A percentile compares a stretch with the other conserved stretches of the same genome.
Conservation (phyloP, 2,329 filamentous ascomycete species). For the Chaetomium globosum region DNA sequence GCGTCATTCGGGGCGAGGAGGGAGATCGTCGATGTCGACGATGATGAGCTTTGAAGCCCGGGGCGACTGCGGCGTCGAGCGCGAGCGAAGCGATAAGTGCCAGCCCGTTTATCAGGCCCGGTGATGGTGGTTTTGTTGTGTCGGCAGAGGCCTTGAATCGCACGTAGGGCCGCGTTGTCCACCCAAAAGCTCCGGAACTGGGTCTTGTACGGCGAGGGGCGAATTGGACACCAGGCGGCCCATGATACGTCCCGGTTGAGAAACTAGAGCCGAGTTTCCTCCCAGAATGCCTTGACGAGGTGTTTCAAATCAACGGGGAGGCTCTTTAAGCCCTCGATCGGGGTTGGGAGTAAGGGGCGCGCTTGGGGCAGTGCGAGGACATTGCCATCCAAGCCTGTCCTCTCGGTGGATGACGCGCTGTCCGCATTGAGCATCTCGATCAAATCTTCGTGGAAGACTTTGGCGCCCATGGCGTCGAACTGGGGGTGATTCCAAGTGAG, state of each 20-base stretch:
- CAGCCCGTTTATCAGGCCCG: background rate
- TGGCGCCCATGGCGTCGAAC: slow-evolving; percentile 24
- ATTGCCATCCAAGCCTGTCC: background rate
- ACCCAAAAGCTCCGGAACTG: slow-evolving; percentile 11
- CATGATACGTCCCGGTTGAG: slow-evolving; percentile 23
- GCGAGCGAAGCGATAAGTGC: background rate
- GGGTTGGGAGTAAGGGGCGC: background rate
- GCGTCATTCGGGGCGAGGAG: background rate
- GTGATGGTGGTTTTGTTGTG: slow-evolving; percentile 7
- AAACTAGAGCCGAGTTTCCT: background rate
- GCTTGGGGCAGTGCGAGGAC: background rate
- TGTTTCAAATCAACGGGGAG: slow-evolving; percentile 1
- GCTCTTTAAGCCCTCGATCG: background rate
- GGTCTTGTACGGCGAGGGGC: slow-evolving; percentile 10
- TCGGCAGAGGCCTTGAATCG: slow-evolving; percentile 2
- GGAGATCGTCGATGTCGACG: background rate
- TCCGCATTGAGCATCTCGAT: slow-evolving; percentile 38
- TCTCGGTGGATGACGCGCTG: background rate
- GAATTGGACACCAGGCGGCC: slow-evolving; percentile 32
- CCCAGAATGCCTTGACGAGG: background rate
- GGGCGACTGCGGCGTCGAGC: background rate
- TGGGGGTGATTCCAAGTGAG: slow-evolving; percentile 26
- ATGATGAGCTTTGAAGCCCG: background rate
- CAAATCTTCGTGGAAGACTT: slow-evolving; percentile 34
- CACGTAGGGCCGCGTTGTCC: background rate